Conservation (phyloP, 2,329 filamentous ascomycete species). For the Colletotrichum sidae region DNA sequence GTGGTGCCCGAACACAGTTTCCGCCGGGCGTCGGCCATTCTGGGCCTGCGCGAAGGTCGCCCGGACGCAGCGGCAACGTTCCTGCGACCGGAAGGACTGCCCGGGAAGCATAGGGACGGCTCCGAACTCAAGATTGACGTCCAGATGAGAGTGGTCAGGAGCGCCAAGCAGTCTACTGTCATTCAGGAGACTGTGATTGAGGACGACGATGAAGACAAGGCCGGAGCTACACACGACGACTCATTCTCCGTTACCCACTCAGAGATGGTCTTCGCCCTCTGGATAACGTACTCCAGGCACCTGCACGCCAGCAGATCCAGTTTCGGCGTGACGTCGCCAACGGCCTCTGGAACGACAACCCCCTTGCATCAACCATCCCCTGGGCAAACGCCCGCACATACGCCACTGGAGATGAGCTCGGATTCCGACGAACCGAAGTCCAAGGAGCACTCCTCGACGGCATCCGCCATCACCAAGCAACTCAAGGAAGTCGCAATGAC, state of each 20-base stretch:
- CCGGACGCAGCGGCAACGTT: conserved; percentile 84
- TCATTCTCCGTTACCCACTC: conserved; percentile 65
- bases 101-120: conserved; percentile 89
- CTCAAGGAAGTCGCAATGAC: conserved; percentile 67
- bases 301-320: conserved; percentile 79
- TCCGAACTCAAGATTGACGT: conserved; percentile 93
- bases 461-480: conserved; percentile 65
- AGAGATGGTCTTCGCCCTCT: conserved; percentile 92
- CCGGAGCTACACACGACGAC: conserved; percentile 50
- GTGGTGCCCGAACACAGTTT: conserved; percentile 98
- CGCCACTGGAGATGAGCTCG: conserved; percentile 67
- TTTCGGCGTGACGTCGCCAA: conserved; percentile 71
- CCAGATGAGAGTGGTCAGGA: conserved; percentile 96
- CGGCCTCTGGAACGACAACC: conserved; percentile 73
- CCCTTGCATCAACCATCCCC: conserved; percentile 84
- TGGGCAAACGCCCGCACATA: conserved; percentile 73
- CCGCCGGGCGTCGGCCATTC: conserved; percentile 84
- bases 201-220: conserved; percentile 60
- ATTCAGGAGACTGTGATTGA: conserved; percentile 73
- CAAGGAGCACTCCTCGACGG: conserved; percentile 53
- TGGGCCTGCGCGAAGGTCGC: conserved; percentile 85
- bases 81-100: conserved; percentile 84
- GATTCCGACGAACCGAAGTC: conserved; percentile 61
- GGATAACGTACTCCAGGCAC: conserved; percentile 96
- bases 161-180: conserved; percentile 74